Evolutionary conservation across 2,329 filamentous ascomycete species (phyloP).

Genomic region (Diplodia seriata): DNA sequence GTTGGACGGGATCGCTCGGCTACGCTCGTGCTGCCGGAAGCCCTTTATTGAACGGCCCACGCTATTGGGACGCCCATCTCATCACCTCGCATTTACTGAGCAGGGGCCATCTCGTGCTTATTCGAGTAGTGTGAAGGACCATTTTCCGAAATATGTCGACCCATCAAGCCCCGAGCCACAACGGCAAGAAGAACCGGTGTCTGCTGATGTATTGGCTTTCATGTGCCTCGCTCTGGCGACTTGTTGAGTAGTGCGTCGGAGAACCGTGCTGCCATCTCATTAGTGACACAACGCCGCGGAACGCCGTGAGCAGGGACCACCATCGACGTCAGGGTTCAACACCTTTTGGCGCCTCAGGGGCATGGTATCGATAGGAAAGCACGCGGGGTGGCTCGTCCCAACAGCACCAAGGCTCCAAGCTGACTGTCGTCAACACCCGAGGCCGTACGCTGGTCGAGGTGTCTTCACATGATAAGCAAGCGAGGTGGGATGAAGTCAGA

Average conservation of each 20-base stretch:
- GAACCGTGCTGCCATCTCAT: no score
- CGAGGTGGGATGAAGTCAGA: conserved; percentile 21
- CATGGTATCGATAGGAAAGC: conserved; percentile 18
- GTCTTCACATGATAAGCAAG: conserved; percentile 16
- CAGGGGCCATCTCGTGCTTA: background rate
- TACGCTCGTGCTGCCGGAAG: background rate
- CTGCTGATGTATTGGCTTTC: background rate
- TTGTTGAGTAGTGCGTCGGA: background rate
- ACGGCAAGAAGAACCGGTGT: background rate
- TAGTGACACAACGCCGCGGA: background rate
- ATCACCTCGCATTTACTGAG: conserved; percentile 18
- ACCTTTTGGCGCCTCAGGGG: background rate
- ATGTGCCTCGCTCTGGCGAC: background rate
- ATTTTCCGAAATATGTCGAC: conserved; percentile 8
- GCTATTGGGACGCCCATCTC: conserved; percentile 15
- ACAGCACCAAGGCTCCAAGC: background rate
- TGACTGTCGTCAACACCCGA: background rate
- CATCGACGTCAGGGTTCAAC: conserved; percentile 1
- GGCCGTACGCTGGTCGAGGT: conserved; percentile 18
- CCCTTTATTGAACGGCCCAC: conserved; percentile 13
- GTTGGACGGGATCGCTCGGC: conserved; percentile 1
- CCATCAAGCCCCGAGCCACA: background rate
- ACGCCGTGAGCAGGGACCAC: conserved; percentile 8
- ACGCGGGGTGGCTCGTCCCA: conserved; percentile 20
- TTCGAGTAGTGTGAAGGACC: background rate